Evolutionary conservation across 2,329 filamentous ascomycete species (phyloP), one percentile per base, ranked within the genome.

Genomic region (Aspergillus piperis): DNA sequence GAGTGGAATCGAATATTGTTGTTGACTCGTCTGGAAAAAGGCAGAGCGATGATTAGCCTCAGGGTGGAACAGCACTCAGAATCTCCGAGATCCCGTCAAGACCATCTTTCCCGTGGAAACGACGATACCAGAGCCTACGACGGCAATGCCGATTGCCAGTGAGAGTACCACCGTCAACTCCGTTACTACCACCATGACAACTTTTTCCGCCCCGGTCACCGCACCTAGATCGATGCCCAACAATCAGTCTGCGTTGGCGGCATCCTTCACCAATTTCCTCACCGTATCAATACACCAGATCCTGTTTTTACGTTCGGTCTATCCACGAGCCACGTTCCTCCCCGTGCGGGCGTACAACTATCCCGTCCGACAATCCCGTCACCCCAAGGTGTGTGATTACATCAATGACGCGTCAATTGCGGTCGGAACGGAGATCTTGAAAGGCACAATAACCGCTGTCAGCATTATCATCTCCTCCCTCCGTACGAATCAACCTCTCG

Each of bases 321-420:
- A 97, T 76, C 92, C 93, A 0, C 76, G 80, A 52, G 78, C 85
- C 27, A 91, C 91, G 38, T 97, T 96, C 78, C 84, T 94, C 60
- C 86, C 89, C 44, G 86, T 89, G 41, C 86, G 89, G 64, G 92
- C 91, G 69, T 93, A 93, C 82, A 92, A 94, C 78, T 88, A 92
- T 60, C 85, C 91, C 30, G 89, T 96, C 49, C 89, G 90, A 69
- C 92, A 96, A 74, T 94, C 87, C 62, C 89, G 92, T 60, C 92
- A 96, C 75, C 91, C 93, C 0, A 86, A 86, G 68, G 90, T 96
- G 65, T 96, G 91, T 82, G 81, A 86, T 69, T 97, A 93, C 90
- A 87, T 96, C 76, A 86, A 83, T 71, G 90, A 95, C 73, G 91
- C 92, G 66, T 85, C 95, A 44, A 80, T 87, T 63, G 89, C 91